Evolutionary conservation across 148 eudicot species (phyloP), one percentile per base, ranked within the genome.

Genomic region (Silene conica): DNA sequence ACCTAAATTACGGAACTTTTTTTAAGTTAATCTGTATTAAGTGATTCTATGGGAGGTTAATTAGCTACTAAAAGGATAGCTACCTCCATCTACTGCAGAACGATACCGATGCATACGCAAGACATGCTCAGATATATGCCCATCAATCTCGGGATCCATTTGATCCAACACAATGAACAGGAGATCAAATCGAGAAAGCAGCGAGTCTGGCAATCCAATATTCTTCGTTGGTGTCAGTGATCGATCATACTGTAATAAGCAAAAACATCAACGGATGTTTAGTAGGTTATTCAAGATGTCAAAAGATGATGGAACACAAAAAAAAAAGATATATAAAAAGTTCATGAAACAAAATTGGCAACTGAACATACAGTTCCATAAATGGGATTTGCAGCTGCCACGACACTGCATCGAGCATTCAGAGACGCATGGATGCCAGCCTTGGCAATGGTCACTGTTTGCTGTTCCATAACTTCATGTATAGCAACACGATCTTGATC

Each of bases 391-490:
- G 99, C 99, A 80, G 99, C 99, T 69, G 99, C 99, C 13, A 96
- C 96, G n/a, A 96, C 97, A 78, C 99, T 96, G 90, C 99, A 96
- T 72, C 99, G 85, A 83, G 99, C 99, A 87, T 96, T 96, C 63
- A 96, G 74, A 15, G 99, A 96, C 77, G 99, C 99, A 83, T 92
- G 99, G 56, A 96, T 96, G 77, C 99, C 99, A 81, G 99, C 99
- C 85, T 96, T 96, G 18, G 99, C 99, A 84, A 96, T 96, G 48
- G 99, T 96, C 61, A 96, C 99, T 55, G 99, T 96, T 88, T 96
- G 99, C 82, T 96, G 99, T 79, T 96, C 99, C 99, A 96, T 96
- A 71, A 96, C 99, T 84, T 96, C 99, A 84, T 96, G 99, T 79
- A 96, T 96, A 69, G 99, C 94, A 79, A 96, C 99, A 78, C 99